Conservation (phyloP, 2,329 filamentous ascomycete genomes). For the Colletotrichum cordylinicola region DNA sequence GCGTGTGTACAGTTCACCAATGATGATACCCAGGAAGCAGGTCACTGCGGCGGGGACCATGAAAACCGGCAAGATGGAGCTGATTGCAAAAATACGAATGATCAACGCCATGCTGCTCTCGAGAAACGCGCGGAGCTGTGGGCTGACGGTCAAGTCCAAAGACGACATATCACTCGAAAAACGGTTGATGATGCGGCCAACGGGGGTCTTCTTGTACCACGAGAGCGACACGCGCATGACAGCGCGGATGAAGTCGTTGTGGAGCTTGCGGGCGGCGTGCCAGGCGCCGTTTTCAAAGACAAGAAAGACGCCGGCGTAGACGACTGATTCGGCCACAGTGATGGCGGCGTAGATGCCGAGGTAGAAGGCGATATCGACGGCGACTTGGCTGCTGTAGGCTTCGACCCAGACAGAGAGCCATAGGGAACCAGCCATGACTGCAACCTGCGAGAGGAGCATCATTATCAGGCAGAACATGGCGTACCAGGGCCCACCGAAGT, state of each 20-base stretch:
- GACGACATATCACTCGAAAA: conserved; percentile 64
- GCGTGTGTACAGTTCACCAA: conserved; percentile 57
- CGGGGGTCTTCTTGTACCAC: conserved; percentile 61
- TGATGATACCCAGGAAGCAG: conserved; percentile 48
- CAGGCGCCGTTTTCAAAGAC: conserved; percentile 62
- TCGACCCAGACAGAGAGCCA: conserved; percentile 62
- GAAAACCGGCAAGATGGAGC: conserved; percentile 58
- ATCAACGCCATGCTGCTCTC: conserved; percentile 48
- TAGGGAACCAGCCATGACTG: conserved; percentile 46
- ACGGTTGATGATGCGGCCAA: conserved; percentile 59
- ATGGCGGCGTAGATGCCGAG: conserved; percentile 57
- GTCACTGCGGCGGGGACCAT: conserved; percentile 51
- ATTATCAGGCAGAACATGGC: conserved; percentile 43
- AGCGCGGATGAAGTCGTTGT: conserved; percentile 56
- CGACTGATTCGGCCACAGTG: conserved; percentile 46
- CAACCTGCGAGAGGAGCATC: conserved; percentile 45
- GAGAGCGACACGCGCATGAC: conserved; percentile 59
- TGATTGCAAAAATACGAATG: conserved; percentile 52
- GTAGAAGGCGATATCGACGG: conserved; percentile 55
- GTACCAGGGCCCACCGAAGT: conserved; percentile 53
- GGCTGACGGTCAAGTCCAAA: conserved; percentile 53
- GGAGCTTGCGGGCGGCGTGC: conserved; percentile 59
- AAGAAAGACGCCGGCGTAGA: conserved; percentile 47
- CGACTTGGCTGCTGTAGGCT: conserved; percentile 49
- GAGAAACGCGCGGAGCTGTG: conserved; percentile 48